Conservation (phyloP, 2,329 filamentous ascomycete genomes). For the Fusarium sp. region DNA sequence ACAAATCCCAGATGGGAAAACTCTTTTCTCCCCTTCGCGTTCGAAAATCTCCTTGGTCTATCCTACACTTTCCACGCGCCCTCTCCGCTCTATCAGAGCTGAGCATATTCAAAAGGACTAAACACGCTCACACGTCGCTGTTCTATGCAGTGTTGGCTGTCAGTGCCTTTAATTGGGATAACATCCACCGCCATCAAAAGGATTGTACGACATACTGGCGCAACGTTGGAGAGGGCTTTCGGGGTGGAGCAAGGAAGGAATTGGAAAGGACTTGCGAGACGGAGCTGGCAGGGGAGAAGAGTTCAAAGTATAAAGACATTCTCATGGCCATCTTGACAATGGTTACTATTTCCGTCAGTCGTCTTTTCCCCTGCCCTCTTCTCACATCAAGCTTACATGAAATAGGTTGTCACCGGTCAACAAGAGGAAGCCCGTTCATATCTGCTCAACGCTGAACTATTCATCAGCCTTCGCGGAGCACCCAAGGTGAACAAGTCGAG, state of each 20-base stretch:
- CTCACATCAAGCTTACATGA: neutral
- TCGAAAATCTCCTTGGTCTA: neutral
- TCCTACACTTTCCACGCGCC: neutral
- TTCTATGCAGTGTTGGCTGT: neutral
- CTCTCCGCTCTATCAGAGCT: neutral
- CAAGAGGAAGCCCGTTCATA: neutral
- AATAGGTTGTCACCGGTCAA: neutral
- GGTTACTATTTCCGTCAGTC: neutral
- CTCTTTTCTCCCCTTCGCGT: neutral
- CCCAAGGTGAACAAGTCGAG: neutral
- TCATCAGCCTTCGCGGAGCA: neutral
- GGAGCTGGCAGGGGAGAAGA: neutral
- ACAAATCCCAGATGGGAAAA: neutral
- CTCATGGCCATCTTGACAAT: neutral
- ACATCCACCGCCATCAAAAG: neutral
- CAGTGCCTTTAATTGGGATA: neutral
- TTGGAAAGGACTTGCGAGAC: neutral
- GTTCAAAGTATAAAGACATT: neutral
- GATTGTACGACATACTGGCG: neutral
- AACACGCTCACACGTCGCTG: neutral
- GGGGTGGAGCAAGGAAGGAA: neutral
- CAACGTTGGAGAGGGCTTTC: neutral
- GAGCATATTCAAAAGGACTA: neutral
- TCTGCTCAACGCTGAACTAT: neutral
- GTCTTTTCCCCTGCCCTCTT: neutral